Evolutionary conservation across 106 monocot species (phyloP).

Genomic region (Hemerocallis citrina): DNA sequence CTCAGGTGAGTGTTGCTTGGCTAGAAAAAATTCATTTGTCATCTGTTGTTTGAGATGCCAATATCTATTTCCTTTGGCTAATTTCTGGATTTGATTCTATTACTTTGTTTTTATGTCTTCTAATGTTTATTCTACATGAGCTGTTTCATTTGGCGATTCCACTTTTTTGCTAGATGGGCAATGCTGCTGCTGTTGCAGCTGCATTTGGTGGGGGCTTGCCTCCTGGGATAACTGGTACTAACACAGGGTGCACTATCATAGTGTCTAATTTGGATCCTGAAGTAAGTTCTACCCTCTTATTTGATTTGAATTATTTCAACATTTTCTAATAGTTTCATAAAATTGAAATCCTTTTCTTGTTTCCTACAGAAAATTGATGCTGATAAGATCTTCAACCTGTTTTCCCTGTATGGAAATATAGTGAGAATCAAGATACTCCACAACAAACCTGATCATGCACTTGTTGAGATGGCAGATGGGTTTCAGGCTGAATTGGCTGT

Average conservation of each 20-base stretch:
- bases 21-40: no score
- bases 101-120: no score
- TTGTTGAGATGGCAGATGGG: constrained; percentile 87
- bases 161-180: no score
- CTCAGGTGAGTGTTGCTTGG: no score
- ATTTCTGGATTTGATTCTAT: no score
- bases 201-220: constrained; percentile 15
- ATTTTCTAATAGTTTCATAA: neutral
- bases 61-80: no score
- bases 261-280: constrained; percentile 15
- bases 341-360: no score
- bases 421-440: constrained; percentile 73
- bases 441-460: constrained; percentile 95
- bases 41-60: no score
- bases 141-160: no score
- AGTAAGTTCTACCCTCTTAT: constrained; percentile 9
- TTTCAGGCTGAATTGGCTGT: constrained; percentile 92
- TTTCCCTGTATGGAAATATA: constrained; percentile 89
- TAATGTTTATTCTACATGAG: no score
- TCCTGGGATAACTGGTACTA: constrained; percentile 17
- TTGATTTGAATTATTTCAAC: neutral
- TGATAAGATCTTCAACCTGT: constrained; percentile 89
- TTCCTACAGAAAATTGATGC: constrained; percentile 81
- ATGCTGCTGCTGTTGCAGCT: constrained; percentile 9
- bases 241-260: constrained; percentile 12